phyloP scores from a whole-genome alignment of 768 basidiomycete species.

The Epithele typhae region DNA sequence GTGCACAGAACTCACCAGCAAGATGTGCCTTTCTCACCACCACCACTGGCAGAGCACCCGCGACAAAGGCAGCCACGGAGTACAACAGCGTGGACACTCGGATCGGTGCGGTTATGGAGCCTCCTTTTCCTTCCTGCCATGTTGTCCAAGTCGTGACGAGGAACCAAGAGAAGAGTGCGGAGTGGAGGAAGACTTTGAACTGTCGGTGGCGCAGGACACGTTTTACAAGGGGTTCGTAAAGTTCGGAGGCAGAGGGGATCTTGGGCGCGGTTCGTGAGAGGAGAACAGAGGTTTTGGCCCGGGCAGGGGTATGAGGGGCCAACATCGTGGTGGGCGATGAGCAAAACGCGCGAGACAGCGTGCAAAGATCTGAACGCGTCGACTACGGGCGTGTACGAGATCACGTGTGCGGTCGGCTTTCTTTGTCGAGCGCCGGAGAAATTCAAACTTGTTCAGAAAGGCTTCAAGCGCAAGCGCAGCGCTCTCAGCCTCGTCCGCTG shows the following conservation, averaged over 20 bases:
- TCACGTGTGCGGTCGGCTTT: slow-evolving; percentile 4
- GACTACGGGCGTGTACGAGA: background rate
- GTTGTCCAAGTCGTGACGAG: slow-evolving; percentile 36
- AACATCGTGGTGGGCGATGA: slow-evolving; percentile 14
- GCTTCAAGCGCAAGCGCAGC: too few species aligned
- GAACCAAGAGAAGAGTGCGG: slow-evolving; percentile 38
- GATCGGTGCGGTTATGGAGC: slow-evolving; percentile 38
- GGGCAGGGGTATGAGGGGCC: slow-evolving; percentile 32
- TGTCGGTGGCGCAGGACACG: slow-evolving; percentile 55
- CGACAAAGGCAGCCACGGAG: slow-evolving; percentile 43
- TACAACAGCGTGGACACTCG: slow-evolving; percentile 34
- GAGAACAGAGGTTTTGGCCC: slow-evolving; percentile 35
- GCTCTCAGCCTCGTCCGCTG: too few species aligned
- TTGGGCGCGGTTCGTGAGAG: slow-evolving; percentile 47
- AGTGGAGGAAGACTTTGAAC: slow-evolving; percentile 43
- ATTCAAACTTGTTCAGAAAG: too few species aligned
- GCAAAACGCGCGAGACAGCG: slow-evolving; percentile 5
- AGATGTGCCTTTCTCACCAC: slow-evolving; percentile 56
- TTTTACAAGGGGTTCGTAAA: slow-evolving; percentile 66
- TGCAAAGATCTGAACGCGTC: background rate
- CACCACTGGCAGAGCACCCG: slow-evolving; percentile 51
- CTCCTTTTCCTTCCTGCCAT: slow-evolving; percentile 37
- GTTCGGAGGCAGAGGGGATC: slow-evolving; percentile 52
- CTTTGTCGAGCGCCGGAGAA: too few species aligned
- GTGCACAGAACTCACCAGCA: slow-evolving; percentile 52